phyloP scores from a whole-genome alignment of 169 alveolate species.

The Amoebophrya sp. region DNA sequence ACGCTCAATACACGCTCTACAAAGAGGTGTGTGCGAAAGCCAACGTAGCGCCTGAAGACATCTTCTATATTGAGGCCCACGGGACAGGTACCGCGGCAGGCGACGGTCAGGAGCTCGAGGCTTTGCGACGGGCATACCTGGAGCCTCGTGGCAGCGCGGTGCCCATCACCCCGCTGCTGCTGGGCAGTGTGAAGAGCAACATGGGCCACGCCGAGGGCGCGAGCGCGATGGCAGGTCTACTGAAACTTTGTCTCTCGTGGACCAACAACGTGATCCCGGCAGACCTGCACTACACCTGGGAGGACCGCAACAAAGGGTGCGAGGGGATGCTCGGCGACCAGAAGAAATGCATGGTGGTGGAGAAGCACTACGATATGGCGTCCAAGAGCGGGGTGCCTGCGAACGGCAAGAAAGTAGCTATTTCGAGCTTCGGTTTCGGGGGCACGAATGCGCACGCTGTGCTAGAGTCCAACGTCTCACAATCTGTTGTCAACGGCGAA shows the following conservation, averaged over 20 bases:
- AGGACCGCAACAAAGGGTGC: neutral
- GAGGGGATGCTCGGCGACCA: neutral
- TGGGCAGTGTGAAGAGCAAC: neutral
- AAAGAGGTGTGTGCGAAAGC: neutral
- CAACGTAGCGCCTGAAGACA: neutral
- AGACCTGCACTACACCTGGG: constrained; percentile 14
- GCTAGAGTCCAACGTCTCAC: neutral
- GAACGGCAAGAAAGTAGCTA: neutral
- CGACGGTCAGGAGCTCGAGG: constrained; percentile 24
- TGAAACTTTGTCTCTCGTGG: neutral
- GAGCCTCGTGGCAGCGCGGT: neutral
- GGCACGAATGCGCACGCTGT: constrained; percentile 20
- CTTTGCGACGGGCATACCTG: neutral
- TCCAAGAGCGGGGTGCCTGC: no score
- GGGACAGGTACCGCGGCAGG: constrained; percentile 17
- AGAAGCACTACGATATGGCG: neutral
- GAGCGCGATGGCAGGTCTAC: neutral
- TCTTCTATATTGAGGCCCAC: constrained; percentile 1
- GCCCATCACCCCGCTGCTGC: neutral
- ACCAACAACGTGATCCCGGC: neutral
- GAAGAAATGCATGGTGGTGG: neutral
- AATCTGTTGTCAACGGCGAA: neutral
- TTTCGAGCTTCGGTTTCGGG: neutral
- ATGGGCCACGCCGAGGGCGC: constrained; percentile 28
- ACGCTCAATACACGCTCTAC: neutral